Percentiles rank a stretch among this genome's conserved stretches.
Conservation (phyloP, 805 yeast species). For the Metschnikowia anglica region DNA sequence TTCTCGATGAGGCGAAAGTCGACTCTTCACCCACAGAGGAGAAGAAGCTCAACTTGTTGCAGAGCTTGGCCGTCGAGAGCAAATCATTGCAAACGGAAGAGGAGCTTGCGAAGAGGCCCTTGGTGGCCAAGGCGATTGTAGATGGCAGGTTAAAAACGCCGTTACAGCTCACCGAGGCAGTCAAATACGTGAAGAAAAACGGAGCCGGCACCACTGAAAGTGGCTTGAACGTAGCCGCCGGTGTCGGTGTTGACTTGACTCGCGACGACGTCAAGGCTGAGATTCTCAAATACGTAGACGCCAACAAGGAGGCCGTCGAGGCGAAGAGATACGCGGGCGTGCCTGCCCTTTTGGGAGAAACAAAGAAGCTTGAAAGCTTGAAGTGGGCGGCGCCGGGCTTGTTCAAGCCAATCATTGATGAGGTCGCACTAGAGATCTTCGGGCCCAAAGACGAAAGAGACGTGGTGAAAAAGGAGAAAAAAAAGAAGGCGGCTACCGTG, state of each 20-base stretch:
- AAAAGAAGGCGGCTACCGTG: constrained; percentile 42
- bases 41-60: constrained; percentile 62
- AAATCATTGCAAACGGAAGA: constrained; percentile 45
- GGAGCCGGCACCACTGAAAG: constrained; percentile 45
- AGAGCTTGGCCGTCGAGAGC: constrained; percentile 70
- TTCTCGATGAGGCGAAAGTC: constrained; percentile 47
- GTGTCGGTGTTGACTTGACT: constrained; percentile 76
- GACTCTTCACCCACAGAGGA: constrained; percentile 48
- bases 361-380: constrained; percentile 69
- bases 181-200: constrained; percentile 62
- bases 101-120: constrained; percentile 42
- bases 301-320: constrained; percentile 57
- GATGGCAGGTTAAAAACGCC: constrained; percentile 63
- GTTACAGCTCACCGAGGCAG: constrained; percentile 78
- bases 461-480: constrained; percentile 72
- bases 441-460: constrained; percentile 99
- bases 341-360: constrained; percentile 73
- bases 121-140: constrained; percentile 60
- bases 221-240: constrained; percentile 60
- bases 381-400: constrained; percentile 91
- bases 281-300: constrained; percentile 59
- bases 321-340: constrained; percentile 77
- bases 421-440: constrained; percentile 61
- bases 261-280: constrained; percentile 60
- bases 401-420: constrained; percentile 87